Evolutionary conservation across 371 early-diverging fungal species (phyloP).

Genomic region (Mortierella sp.): DNA sequence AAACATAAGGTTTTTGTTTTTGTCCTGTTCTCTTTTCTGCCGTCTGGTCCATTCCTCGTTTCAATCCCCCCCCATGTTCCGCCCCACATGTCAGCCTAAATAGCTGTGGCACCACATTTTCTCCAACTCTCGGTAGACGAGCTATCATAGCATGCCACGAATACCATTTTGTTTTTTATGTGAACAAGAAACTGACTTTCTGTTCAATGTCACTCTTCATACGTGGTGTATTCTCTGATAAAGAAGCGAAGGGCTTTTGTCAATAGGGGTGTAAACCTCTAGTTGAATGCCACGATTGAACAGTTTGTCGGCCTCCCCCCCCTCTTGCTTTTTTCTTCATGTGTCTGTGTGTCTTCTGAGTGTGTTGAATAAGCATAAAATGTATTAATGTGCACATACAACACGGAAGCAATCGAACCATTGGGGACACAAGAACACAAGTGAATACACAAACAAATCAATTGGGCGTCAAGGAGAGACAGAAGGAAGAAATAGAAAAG

Average conservation of each 20-base stretch:
- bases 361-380: conserved; percentile 3
- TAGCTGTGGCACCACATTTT: conserved; percentile 6
- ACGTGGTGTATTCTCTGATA: not conserved
- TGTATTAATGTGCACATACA: not conserved
- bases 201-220: no score
- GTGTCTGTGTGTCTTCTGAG: not conserved
- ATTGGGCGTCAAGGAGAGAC: not conserved
- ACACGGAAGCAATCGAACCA: not conserved
- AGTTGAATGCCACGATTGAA: not conserved
- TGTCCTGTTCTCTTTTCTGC: no score
- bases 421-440: no score
- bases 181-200: no score
- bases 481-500: not conserved
- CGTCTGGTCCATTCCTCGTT: no score
- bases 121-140: not conserved
- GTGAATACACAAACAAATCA: not conserved
- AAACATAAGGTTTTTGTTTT: conserved; percentile 2
- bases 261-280: no score
- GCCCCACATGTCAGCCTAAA: conserved; percentile 1
- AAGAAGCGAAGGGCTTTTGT: not conserved
- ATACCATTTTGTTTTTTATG: not conserved
- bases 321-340: not conserved
- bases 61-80: not conserved
- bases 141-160: not conserved
- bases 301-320: not conserved